Evolutionary conservation across 108 stramenopile genomes (phyloP).

Genomic region (Epithemia pelagica): DNA sequence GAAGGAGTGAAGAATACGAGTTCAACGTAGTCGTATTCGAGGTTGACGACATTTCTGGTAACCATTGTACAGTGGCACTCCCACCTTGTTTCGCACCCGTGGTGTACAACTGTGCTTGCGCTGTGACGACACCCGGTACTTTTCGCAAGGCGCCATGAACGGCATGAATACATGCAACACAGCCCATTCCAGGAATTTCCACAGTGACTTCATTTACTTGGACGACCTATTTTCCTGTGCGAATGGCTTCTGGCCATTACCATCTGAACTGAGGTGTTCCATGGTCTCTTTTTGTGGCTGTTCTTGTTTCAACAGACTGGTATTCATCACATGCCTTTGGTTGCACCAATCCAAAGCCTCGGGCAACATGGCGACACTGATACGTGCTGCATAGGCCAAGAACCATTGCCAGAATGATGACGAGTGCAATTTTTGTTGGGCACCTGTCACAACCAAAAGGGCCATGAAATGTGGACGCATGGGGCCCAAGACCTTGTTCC

Average conservation of each 20-base stretch:
- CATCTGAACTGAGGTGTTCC: too few relatives aligned
- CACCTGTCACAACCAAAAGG: too few relatives aligned
- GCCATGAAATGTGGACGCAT: conserved; percentile 46
- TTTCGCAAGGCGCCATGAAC: conserved; percentile 50
- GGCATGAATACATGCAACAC: conserved; percentile 80
- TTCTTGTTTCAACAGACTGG: background rate
- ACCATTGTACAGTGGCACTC: too few relatives aligned
- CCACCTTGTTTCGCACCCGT: too few relatives aligned
- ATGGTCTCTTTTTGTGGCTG: background rate
- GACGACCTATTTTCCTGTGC: too few relatives aligned
- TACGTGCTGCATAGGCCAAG: background rate
- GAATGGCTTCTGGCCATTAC: too few relatives aligned
- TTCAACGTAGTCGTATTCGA: too few relatives aligned
- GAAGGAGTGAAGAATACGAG: background rate
- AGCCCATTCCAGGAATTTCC: conserved; percentile 75
- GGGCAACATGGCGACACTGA: conserved; percentile 44
- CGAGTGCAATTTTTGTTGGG: too few relatives aligned
- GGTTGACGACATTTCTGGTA: too few relatives aligned
- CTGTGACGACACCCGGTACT: too few relatives aligned
- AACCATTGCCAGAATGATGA: too few relatives aligned
- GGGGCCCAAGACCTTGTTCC: conserved; percentile 69
- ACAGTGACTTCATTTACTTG: conserved; percentile 28
- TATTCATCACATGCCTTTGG: background rate
- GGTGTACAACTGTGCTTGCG: too few relatives aligned
- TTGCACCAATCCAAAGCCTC: conserved; percentile 32